Evolutionary conservation across 257 asterid species (phyloP).

Genomic region (Jacaranda copaia): DNA sequence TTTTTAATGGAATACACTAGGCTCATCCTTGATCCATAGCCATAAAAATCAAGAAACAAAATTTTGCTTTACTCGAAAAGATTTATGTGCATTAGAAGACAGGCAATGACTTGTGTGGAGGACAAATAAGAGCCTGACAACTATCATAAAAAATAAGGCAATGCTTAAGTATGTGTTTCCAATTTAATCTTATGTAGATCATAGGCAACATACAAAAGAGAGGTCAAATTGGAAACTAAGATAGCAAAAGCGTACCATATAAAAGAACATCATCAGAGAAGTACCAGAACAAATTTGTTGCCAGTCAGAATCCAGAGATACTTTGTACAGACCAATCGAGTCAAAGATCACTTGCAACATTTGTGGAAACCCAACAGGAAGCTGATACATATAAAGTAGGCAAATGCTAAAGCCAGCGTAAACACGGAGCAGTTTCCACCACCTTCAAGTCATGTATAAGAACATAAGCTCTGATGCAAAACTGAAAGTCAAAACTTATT

Average conservation of each 20-base stretch:
- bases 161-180: not conserved
- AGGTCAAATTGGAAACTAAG: constrained; percentile 38
- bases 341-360: constrained; percentile 45
- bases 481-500: constrained; percentile 34
- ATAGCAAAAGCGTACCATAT: constrained; percentile 66
- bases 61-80: not conserved
- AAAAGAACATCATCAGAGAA: constrained; percentile 74
- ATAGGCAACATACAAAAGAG: constrained; percentile 11
- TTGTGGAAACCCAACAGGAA: constrained; percentile 64
- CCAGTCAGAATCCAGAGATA: constrained; percentile 66
- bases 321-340: constrained; percentile 69
- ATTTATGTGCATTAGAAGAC: constrained; percentile 1
- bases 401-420: constrained; percentile 80
- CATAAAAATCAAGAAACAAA: constrained; percentile 12
- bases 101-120: not conserved
- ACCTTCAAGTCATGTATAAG: constrained; percentile 62
- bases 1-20: constrained; percentile 8
- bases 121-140: not conserved
- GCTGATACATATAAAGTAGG: constrained; percentile 78
- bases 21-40: constrained; percentile 5
- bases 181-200: constrained; percentile 23
- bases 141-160: constrained; percentile 17
- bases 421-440: constrained; percentile 86
- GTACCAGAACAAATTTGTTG: constrained; percentile 75
- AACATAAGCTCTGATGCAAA: constrained; percentile 47